Evolutionary conservation across 106 monocot species (phyloP).

Genomic region (Iris macrosiphon): DNA sequence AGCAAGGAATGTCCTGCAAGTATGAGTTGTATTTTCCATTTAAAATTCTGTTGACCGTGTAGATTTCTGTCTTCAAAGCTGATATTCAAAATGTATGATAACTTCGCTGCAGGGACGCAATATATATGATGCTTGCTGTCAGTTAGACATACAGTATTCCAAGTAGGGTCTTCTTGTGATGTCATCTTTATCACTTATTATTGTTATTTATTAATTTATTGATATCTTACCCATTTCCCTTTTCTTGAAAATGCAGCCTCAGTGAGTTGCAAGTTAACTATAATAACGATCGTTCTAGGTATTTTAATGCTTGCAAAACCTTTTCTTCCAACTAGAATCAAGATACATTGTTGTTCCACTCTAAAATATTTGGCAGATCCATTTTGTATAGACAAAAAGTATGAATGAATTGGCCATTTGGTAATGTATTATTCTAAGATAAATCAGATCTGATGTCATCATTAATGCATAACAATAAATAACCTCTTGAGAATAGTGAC

Average conservation of each 20-base stretch:
- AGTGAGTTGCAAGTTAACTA: slow-evolving; percentile 94
- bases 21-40: slow-evolving; percentile 15
- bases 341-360: too few species aligned
- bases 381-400: too few species aligned
- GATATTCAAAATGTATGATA: background rate
- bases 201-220: too few species aligned
- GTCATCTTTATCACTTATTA: background rate
- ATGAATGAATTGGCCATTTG: too few species aligned
- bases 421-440: too few species aligned
- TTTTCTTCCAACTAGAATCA: too few species aligned
- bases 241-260: slow-evolving; percentile 53
- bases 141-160: slow-evolving; percentile 30
- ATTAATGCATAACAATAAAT: too few species aligned
- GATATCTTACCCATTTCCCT: too few species aligned
- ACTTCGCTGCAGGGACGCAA: slow-evolving; percentile 19
- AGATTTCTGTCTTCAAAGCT: background rate
- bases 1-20: slow-evolving; percentile 82
- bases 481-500: too few species aligned
- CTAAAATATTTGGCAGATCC: background rate
- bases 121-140: slow-evolving; percentile 31
- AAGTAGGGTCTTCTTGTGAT: slow-evolving; percentile 8
- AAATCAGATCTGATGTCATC: too few species aligned
- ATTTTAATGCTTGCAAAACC: slow-evolving; percentile 17
- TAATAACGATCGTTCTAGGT: slow-evolving; percentile 97
- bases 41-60: background rate